phyloP scores from a whole-genome alignment of 352 stramenopile species.

The Peronospora tabacina region DNA sequence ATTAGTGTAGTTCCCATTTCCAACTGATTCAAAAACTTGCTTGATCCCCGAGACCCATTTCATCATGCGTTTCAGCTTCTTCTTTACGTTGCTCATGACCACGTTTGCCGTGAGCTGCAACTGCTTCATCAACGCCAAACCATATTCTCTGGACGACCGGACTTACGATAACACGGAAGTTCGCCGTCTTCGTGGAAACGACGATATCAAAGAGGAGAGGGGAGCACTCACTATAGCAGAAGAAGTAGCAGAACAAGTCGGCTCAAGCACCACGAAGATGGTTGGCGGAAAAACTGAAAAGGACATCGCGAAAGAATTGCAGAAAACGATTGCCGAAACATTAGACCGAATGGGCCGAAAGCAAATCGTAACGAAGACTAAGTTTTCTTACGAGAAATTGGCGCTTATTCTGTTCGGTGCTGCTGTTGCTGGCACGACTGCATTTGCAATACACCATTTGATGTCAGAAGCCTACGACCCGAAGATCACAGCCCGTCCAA shows the following conservation, averaged over 20 bases:
- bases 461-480: background rate
- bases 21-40: background rate
- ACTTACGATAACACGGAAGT: background rate
- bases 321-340: no score
- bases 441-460: background rate
- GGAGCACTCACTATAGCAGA: no score
- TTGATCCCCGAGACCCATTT: background rate
- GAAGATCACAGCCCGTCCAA: background rate
- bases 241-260: background rate
- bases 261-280: background rate
- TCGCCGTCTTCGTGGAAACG: background rate
- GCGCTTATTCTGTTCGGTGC: no score
- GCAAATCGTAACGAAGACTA: no score
- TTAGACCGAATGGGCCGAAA: no score
- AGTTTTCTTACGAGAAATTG: no score
- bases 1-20: background rate
- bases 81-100: background rate
- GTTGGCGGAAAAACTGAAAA: no score
- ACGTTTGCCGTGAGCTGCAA: conserved; percentile 1
- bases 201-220: background rate
- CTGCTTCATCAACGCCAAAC: conserved; percentile 2
- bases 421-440: background rate
- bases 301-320: no score
- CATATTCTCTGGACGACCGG: background rate
- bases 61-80: conserved; percentile 3